Evolutionary conservation across 495 filamentous ascomycete genomes (phyloP), one percentile per base, ranked within the genome.

Genomic region (Bombardia bombarda): DNA sequence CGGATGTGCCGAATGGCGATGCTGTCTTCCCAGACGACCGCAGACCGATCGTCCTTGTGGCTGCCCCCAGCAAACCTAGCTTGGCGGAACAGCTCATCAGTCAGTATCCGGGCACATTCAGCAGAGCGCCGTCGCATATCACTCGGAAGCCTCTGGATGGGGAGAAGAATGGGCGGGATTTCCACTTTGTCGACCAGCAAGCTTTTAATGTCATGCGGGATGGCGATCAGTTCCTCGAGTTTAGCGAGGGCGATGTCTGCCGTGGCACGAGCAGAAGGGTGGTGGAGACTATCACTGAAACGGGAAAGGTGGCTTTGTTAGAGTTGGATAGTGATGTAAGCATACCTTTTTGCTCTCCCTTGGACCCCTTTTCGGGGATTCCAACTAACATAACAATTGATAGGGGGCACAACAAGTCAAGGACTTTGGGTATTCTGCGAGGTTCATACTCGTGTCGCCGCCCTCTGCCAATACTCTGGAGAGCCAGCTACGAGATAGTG

Each of bases 341-440:
- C 54, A 20, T 17, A 1, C 13, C 7, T 21, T 26, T 19, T 36
- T 23, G 16, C 17, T 7, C 40, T 18, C 12, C 34, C 14, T 23
- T 10, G 1, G 23, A 20, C 10, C 32, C 26, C 16, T 45, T 3
- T 21, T 16, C n/a, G 9, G n/a, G 16, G 13, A 8, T 4, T 9
- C 7, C 16, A 13, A 25, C 41, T 45, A 32, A 44, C 35, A 49
- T 55, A 48, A 58, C 47, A 17, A 21, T 39, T 0, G 19, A 31
- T 65, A 84, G 88, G 47, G 81, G 79, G 48, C 85, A 73, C 69
- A 88, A 83, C 61, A 66, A 62, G 77, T 87, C 32, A 87, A 84
- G 55, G 76, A 78, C 43, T 76, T 76, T 28, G 72, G 80, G 49
- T 77, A 85, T 40, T 69, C 79, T 40, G 82, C 85, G 16, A 73